Base-by-base conservation (phyloP, 768 basidiomycete genomes). In the Baorangia bicolor region DNA sequence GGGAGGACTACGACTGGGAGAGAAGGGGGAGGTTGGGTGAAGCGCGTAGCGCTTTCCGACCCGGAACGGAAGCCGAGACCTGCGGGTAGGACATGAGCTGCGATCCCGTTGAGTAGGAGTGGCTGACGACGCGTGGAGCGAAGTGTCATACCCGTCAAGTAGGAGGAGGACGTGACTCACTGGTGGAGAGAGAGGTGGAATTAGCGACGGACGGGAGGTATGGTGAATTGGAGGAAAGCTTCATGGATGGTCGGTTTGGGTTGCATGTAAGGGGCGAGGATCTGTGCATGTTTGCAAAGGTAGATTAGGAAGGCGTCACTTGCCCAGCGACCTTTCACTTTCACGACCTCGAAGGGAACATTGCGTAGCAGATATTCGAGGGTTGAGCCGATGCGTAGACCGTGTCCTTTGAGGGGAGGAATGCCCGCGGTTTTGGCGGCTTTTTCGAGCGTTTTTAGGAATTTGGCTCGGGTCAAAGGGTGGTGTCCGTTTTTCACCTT, bases 351-450 rank as follows among this genome's bases (percentile, higher is more conserved):
- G 38, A 78, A 73, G 6, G 74, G 69, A 0, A 72, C 50, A 0
- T 73, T 73, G 10, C 64, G 59, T 4, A 78, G 67, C 0, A 78
- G 67, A 53, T 75, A 76, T 51, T 74, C 69, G 0, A 78, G 61
- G 0, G 74, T 75, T 2, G 67, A 58, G 1, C 73, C 65, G 13
- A 73, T 69, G 53, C 64, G 60, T 7, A 70, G 60, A 13, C 68
- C 57, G 49, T 73, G 69, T 5, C 67, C 62, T 18, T 65, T 60
- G 25, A 69, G 18, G 2, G 53, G 55, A 1, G 56, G 46, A 2
- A 65, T 11, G 0, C 59, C 60, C 0, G 63, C 60, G 0, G 46
- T 53, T 5, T 39, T 23, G 7, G 59, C 51, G 0, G 67, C 63
- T 0, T 49, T 42, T 2, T 50, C 28, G 9, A 74, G 44, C 0